Percentiles rank a stretch among this genome's conserved stretches.
phyloP scores from a whole-genome alignment of 2,329 filamentous ascomycete species.

The Cyclaneusma minus region DNA sequence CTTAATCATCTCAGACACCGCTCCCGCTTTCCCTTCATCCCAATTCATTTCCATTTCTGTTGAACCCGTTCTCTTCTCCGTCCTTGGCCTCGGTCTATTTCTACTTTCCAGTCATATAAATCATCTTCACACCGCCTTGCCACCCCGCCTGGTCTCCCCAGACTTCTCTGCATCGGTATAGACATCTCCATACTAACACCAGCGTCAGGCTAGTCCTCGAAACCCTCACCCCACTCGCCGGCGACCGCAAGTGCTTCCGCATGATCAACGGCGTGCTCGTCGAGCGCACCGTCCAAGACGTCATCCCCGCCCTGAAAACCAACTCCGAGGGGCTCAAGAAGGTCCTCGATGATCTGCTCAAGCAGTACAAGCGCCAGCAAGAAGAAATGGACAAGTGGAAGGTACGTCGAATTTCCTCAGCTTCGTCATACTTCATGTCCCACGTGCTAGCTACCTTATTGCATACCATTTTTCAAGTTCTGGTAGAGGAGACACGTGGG shows the following conservation, averaged over 20 bases:
- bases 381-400: constrained; percentile 97
- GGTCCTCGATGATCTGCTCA: constrained; percentile 84
- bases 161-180: too few species aligned
- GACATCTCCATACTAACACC: constrained; percentile 12
- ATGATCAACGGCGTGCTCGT: constrained; percentile 96
- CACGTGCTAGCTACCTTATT: constrained; percentile 7
- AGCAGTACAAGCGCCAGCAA: constrained; percentile 92
- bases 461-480: constrained; percentile 2
- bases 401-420: constrained; percentile 39
- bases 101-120: too few species aligned
- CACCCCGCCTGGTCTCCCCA: too few species aligned
- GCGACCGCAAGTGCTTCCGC: constrained; percentile 90
- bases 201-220: constrained; percentile 83
- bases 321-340: constrained; percentile 91
- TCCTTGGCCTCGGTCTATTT: too few species aligned
- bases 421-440: constrained; percentile 1
- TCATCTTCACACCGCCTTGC: too few species aligned
- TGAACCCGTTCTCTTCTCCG: too few species aligned
- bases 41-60: too few species aligned
- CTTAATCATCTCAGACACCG: too few species aligned
- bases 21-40: too few species aligned
- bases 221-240: constrained; percentile 67
- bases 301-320: constrained; percentile 78
- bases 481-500: too few species aligned
- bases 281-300: constrained; percentile 85